Evolutionary conservation across 257 asterid genomes (phyloP), one percentile per base, ranked within the genome.

Genomic region (Gentiana macrophylla): DNA sequence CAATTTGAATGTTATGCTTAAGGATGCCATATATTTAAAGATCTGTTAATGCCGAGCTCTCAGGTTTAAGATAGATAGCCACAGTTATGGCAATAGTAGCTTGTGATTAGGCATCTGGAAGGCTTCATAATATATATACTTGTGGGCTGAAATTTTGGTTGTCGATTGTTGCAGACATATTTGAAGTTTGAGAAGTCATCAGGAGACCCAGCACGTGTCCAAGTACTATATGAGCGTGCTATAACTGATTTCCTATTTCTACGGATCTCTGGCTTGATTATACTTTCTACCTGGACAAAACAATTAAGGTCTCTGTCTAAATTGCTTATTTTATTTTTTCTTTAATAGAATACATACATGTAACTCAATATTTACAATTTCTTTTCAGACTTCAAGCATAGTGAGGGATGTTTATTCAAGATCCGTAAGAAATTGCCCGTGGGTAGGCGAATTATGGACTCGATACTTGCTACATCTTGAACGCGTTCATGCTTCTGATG

Each of bases 121-220:
- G 52, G 32, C 33, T 5, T 52, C 43, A n/a, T 33, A 53, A 33
- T 37, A 59, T 12, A 57, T 24, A 24, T 24, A 24, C 24, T 2
- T 53, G 7, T 34, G 35, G 62, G 34, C 4, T 35, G 11, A 32
- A 46, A 50, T 32, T 32, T 41, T 54, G 50, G 53, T 48, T 64
- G 67, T 50, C 43, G 77, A 61, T 53, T 63, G 49, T 51, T 80
- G 79, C 81, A 92, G 98, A 57, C 75, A 13, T 92, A 92, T 77
- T 72, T 92, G 77, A 77, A 83, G 64, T 88, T 92, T 77, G 98
- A 92, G 90, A 90, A 78, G 65, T 81, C 97, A 49, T 72, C 61
- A 51, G 97, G 97, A 52, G 97, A 92, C 80, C 98, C 95, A 55
- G 90, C 97, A 43, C 86, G 98, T 58, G 77, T 88, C 61, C 96